A percentile compares a stretch with the other conserved stretches of the same genome.
phyloP scores from a whole-genome alignment of 2,329 filamentous ascomycete species.

The Stemphylium beticola region DNA sequence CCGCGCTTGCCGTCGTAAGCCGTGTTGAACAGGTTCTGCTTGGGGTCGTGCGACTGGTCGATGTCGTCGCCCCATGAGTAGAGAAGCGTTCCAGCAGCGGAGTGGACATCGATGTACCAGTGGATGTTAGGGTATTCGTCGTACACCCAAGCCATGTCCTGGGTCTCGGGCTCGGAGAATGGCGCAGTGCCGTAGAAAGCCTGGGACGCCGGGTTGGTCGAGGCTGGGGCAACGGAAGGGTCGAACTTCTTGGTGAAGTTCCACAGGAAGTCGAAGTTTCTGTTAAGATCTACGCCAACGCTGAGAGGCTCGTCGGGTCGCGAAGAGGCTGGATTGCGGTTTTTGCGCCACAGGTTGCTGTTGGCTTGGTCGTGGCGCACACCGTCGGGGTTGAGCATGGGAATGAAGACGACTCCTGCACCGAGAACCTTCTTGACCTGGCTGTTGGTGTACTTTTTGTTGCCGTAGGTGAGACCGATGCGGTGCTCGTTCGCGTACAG shows the following conservation, averaged over 20 bases:
- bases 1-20: slow-evolving; percentile 61
- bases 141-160: slow-evolving; percentile 61
- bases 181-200: slow-evolving; percentile 60
- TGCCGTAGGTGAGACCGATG: slow-evolving; percentile 60
- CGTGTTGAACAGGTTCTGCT: slow-evolving; percentile 60
- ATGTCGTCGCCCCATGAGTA: slow-evolving; percentile 66
- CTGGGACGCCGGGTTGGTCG: slow-evolving; percentile 52
- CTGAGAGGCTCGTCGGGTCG: slow-evolving; percentile 18
- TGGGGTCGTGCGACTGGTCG: slow-evolving; percentile 55
- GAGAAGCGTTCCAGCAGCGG: slow-evolving; percentile 59
- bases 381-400: slow-evolving; percentile 41
- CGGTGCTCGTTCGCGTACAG: slow-evolving; percentile 59
- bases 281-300: slow-evolving; percentile 42
- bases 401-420: slow-evolving; percentile 60
- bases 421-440: slow-evolving; percentile 60
- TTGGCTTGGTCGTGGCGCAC: slow-evolving; percentile 40
- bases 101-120: slow-evolving; percentile 67
- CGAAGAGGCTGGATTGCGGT: slow-evolving; percentile 49
- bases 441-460: slow-evolving; percentile 57
- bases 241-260: slow-evolving; percentile 58
- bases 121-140: slow-evolving; percentile 57
- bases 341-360: slow-evolving; percentile 45
- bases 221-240: slow-evolving; percentile 48
- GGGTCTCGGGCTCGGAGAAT: slow-evolving; percentile 64
- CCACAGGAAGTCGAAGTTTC: slow-evolving; percentile 62